A percentile compares a stretch with the other conserved stretches of the same genome.
phyloP scores from a whole-genome alignment of 139 green algal species.

The Astrephomene gubernaculifera region DNA sequence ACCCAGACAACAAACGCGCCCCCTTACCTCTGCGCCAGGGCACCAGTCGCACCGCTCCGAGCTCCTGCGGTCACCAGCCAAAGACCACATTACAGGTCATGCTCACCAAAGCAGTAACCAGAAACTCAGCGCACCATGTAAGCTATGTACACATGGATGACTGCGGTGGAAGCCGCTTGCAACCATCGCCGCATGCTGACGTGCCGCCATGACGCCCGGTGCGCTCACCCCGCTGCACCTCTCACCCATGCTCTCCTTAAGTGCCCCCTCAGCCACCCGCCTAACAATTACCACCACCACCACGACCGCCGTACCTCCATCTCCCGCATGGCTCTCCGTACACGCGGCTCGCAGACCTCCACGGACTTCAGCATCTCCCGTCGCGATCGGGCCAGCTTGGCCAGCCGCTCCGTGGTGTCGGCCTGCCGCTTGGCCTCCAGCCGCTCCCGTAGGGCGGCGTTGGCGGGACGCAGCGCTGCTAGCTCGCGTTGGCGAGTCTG shows the following conservation, averaged over 20 bases:
- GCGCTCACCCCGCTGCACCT: background rate
- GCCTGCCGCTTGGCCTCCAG: slow-evolving; percentile 11
- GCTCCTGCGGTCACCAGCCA: slow-evolving; percentile 9
- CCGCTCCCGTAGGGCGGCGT: background rate
- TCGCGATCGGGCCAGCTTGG: background rate
- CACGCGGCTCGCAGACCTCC: background rate
- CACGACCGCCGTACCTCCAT: background rate
- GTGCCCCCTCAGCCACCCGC: background rate
- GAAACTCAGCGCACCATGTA: too few species aligned
- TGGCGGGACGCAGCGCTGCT: background rate
- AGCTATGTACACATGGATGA: too few species aligned
- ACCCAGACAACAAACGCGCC: too few species aligned
- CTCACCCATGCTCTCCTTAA: background rate
- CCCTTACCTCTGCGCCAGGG: slow-evolving; percentile 23
- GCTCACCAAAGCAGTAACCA: too few species aligned
- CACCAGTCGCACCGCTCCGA: slow-evolving; percentile 14
- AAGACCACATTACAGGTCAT: background rate
- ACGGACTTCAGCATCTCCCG: background rate
- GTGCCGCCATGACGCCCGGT: too few species aligned
- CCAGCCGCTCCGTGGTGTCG: background rate
- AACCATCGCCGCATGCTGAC: too few species aligned
- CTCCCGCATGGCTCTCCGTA: slow-evolving; percentile 13
- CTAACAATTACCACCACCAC: too few species aligned
- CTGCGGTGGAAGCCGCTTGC: too few species aligned
- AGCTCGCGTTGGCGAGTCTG: background rate